phyloP scores from a whole-genome alignment of 805 yeast genomes.

The Lipomyces starkeyi region DNA sequence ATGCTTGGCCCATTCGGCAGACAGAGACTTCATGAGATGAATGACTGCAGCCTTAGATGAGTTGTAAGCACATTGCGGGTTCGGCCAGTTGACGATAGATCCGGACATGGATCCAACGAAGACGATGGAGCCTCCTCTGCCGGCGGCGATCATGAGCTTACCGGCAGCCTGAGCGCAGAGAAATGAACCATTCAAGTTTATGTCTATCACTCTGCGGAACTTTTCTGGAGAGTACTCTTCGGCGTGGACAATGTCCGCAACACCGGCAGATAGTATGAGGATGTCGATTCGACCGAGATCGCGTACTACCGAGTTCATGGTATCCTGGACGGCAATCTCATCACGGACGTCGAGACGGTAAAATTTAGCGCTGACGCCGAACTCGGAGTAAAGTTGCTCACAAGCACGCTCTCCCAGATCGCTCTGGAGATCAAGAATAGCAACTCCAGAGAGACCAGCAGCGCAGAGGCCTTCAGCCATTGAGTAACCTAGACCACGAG shows the following conservation, averaged over 20 bases:
- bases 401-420: conserved; percentile 70
- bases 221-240: conserved; percentile 69
- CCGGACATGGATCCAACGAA: conserved; percentile 80
- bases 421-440: conserved; percentile 59
- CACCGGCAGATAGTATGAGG: conserved; percentile 69
- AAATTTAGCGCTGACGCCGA: conserved; percentile 64
- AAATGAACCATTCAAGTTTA: conserved; percentile 70
- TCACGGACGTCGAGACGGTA: conserved; percentile 70
- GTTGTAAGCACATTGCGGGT: conserved; percentile 72
- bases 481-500: conserved; percentile 68
- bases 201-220: conserved; percentile 67
- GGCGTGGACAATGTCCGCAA: conserved; percentile 70
- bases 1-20: conserved; percentile 75
- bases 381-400: conserved; percentile 55
- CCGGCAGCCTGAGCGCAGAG: conserved; percentile 70
- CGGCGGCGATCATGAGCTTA: conserved; percentile 64
- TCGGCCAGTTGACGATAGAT: conserved; percentile 73
- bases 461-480: conserved; percentile 66
- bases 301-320: conserved; percentile 58
- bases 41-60: conserved; percentile 75
- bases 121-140: conserved; percentile 62
- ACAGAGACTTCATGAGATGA: conserved; percentile 69
- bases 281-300: conserved; percentile 63
- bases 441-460: conserved; percentile 60
- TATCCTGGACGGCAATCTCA: conserved; percentile 54